phyloP scores from a whole-genome alignment of 2,329 filamentous ascomycete genomes.

The Penicillium psychrosexuale region DNA sequence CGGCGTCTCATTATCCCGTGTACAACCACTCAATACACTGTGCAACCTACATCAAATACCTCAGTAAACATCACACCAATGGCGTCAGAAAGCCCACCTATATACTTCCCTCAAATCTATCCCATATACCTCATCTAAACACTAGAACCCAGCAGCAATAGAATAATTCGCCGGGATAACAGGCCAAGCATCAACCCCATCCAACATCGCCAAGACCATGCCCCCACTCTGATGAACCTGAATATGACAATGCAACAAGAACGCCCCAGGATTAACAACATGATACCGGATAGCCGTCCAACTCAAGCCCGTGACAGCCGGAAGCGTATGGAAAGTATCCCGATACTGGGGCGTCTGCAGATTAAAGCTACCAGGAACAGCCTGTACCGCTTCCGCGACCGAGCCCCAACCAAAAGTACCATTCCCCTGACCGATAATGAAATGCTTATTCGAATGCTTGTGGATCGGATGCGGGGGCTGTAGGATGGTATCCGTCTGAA shows the following conservation, averaged over 20 bases:
- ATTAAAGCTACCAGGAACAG: slow-evolving; percentile 55
- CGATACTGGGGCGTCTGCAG: slow-evolving; percentile 54
- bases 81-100: background rate
- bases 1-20: background rate
- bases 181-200: slow-evolving; percentile 49
- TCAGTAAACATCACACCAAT: background rate
- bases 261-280: slow-evolving; percentile 49
- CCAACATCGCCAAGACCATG: slow-evolving; percentile 50
- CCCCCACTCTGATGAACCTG: slow-evolving; percentile 51
- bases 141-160: slow-evolving; percentile 16
- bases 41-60: background rate
- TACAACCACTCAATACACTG: background rate
- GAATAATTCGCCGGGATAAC: slow-evolving; percentile 15
- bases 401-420: slow-evolving; percentile 53
- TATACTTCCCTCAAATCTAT: background rate
- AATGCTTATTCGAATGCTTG: slow-evolving; percentile 64
- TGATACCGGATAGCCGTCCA: slow-evolving; percentile 51
- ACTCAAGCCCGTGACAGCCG: slow-evolving; percentile 27
- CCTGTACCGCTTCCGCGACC: slow-evolving; percentile 53
- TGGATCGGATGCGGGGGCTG: slow-evolving; percentile 61
- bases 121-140: background rate
- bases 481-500: slow-evolving; percentile 41
- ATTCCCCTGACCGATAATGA: slow-evolving; percentile 52
- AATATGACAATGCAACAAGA: slow-evolving; percentile 53
- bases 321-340: slow-evolving; percentile 49